Percentiles rank a stretch among this genome's conserved stretches.
Conservation (phyloP, 73 alveolate genomes). For the Paramecium biaurelia region DNA sequence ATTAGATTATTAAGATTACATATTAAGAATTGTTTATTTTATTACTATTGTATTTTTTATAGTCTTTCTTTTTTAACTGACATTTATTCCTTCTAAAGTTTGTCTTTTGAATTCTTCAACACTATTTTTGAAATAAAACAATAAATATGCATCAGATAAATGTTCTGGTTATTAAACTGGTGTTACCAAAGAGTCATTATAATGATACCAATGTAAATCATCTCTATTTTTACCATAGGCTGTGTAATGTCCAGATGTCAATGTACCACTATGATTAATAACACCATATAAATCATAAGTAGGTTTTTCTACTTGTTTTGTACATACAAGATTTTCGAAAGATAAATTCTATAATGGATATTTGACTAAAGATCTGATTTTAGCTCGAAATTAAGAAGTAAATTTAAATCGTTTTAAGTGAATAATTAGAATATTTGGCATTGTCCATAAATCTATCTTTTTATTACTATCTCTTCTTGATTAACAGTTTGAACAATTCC, state of each 20-base stretch:
- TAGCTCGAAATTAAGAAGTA: not conserved
- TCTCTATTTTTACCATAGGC: slow-evolving; percentile 74
- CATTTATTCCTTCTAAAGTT: slow-evolving; percentile 11
- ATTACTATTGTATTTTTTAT: slow-evolving; percentile 1
- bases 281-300: slow-evolving; percentile 58
- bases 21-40: not conserved
- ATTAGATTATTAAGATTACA: not conserved
- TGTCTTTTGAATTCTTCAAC: slow-evolving; percentile 57
- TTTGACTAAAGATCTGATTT: not conserved
- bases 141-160: slow-evolving; percentile 32
- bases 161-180: slow-evolving; percentile 40
- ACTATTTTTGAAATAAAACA: slow-evolving; percentile 59
- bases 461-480: slow-evolving; percentile 48
- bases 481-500: not conserved
- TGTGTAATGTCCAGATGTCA: slow-evolving; percentile 78
- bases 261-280: slow-evolving; percentile 71
- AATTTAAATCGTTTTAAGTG: slow-evolving; percentile 74
- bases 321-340: not conserved
- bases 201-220: slow-evolving; percentile 69
- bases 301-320: slow-evolving; percentile 43
- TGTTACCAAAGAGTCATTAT: slow-evolving; percentile 64
- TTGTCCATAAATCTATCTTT: slow-evolving; percentile 75
- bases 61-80: not conserved
- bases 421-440: slow-evolving; percentile 79
- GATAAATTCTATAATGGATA: not conserved